Conservation (phyloP, 495 filamentous ascomycete genomes). For the Sporormia fimetaria region DNA sequence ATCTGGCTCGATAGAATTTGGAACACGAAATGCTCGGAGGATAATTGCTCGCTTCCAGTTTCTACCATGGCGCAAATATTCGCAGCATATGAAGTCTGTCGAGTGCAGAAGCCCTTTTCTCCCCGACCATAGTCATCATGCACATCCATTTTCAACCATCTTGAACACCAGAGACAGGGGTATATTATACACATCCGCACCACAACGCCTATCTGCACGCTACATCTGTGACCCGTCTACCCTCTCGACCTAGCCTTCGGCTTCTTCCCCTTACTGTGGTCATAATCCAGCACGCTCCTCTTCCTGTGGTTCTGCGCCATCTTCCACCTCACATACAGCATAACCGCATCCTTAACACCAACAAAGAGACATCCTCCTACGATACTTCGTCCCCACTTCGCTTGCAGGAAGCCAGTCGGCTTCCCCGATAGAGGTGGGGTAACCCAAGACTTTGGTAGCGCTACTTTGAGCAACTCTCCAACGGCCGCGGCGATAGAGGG, state of each 20-base stretch:
- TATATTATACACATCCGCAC: too few species aligned
- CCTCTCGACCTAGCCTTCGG: slow-evolving; percentile 1
- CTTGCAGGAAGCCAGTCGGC: slow-evolving; percentile 53
- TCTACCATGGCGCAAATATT: too few species aligned
- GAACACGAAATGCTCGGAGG: too few species aligned
- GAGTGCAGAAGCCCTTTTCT: too few species aligned
- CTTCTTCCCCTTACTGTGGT: slow-evolving; percentile 25
- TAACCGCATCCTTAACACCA: slow-evolving; percentile 61
- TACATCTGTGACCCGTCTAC: not conserved
- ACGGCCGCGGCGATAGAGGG: slow-evolving; percentile 51
- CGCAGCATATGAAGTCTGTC: too few species aligned
- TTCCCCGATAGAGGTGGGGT: slow-evolving; percentile 31
- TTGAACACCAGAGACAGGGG: too few species aligned
- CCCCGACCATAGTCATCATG: too few species aligned
- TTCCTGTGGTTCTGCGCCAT: slow-evolving; percentile 55
- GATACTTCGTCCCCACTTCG: slow-evolving; percentile 66
- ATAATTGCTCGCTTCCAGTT: too few species aligned
- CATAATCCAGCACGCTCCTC: slow-evolving; percentile 57
- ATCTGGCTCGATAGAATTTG: too few species aligned
- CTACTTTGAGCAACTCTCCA: slow-evolving; percentile 53
- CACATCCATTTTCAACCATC: too few species aligned
- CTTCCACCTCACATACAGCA: slow-evolving; percentile 64
- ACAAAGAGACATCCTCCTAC: slow-evolving; percentile 72
- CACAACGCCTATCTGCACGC: too few species aligned
- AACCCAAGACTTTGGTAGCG: slow-evolving; percentile 54